These are phyloP conservation scores for Clarireedia homoeocarpa DNA, from an alignment of 2,329 filamentous ascomycete species.

Conservation along the genomic window DNA sequence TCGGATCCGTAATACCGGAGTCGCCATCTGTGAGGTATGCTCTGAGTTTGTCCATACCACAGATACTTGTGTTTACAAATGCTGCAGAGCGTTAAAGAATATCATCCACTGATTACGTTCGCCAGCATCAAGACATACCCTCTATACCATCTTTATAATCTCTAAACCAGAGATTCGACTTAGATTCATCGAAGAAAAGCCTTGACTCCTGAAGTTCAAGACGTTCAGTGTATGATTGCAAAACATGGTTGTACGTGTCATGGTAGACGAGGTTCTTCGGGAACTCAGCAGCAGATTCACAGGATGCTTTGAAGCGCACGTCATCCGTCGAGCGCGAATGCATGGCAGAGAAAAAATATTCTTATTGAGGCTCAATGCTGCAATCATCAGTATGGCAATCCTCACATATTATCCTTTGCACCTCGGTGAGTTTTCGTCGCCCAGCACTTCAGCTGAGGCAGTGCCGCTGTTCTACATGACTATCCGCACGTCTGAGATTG, in stretches of 20 bases:
- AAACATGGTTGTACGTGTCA: slow-evolving; percentile 5
- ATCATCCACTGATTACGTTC: neutral
- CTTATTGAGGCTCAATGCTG: neutral
- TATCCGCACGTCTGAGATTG: neutral
- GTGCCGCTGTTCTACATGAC: neutral
- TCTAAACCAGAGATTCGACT: slow-evolving; percentile 6
- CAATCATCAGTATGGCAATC: neutral
- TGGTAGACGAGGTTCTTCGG: slow-evolving; percentile 7
- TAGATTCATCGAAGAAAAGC: slow-evolving; percentile 7
- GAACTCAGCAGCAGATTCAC: slow-evolving; percentile 1
- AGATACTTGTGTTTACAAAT: slow-evolving; percentile 6
- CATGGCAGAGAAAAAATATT: neutral
- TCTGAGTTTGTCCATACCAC: slow-evolving; percentile 8
- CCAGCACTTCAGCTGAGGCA: neutral
- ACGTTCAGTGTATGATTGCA: slow-evolving; percentile 6
- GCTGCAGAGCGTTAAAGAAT: neutral
- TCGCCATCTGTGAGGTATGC: neutral
- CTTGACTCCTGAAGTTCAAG: slow-evolving; percentile 7
- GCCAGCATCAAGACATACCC: neutral
- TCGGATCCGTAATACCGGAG: slow-evolving; percentile 12
- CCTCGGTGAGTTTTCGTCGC: neutral
- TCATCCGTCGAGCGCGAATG: neutral
- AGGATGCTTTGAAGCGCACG: slow-evolving; percentile 1
- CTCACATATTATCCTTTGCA: neutral
- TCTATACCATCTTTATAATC: slow-evolving; percentile 15